A percentile compares a stretch with the other conserved stretches of the same genome.
Conservation (phyloP, 192 early-diverging fungal genomes). For the Coemansia sp. region DNA sequence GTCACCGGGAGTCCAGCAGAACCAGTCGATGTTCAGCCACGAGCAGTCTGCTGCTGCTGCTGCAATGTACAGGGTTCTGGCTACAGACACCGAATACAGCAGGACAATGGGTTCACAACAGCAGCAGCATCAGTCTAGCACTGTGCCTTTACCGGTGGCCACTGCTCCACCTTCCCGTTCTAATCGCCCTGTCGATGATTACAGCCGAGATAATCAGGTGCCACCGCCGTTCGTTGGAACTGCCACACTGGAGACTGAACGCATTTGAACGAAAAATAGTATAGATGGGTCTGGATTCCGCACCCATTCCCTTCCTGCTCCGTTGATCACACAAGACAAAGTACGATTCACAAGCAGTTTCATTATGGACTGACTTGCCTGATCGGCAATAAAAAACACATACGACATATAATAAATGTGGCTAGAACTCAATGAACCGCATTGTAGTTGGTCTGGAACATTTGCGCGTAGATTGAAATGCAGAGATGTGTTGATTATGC, state of each 20-base stretch:
- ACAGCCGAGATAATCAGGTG: neutral
- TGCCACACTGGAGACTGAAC: constrained; percentile 38
- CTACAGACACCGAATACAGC: neutral
- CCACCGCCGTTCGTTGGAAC: constrained; percentile 25
- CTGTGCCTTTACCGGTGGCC: neutral
- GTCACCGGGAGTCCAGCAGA: neutral
- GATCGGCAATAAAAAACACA: neutral
- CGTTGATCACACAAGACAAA: constrained; percentile 1
- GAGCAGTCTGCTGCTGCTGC: neutral
- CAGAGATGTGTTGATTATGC: neutral
- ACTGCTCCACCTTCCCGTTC: neutral
- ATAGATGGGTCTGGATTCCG: neutral
- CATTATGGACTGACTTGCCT: neutral
- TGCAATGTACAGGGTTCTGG: neutral
- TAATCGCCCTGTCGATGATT: neutral
- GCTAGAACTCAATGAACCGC: neutral
- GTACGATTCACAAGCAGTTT: neutral
- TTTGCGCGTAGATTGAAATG: neutral
- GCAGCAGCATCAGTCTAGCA: neutral
- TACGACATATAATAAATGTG: neutral
- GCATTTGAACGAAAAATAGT: neutral
- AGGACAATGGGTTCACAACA: neutral
- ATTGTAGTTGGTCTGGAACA: constrained; percentile 5
- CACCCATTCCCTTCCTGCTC: neutral
- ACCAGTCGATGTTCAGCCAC: neutral